A percentile compares a stretch with the other conserved stretches of the same genome.
These are phyloP conservation scores for Akebia trifoliata DNA, from an alignment of 164 flowering plant species.

Conservation along the genomic window DNA sequence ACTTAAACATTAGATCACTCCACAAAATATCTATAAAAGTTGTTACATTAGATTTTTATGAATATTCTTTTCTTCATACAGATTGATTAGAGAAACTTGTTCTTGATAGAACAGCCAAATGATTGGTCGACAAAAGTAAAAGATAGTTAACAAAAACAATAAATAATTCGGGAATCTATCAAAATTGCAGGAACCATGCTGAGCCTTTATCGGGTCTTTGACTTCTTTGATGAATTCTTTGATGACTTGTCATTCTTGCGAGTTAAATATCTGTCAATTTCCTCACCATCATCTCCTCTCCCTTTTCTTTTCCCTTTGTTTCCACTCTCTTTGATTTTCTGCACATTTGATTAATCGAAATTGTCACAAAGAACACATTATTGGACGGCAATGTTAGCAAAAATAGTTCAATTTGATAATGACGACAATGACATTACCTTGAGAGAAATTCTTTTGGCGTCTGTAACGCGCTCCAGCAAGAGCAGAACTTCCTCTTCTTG, in stretches of 20 bases:
- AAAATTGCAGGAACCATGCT: neutral
- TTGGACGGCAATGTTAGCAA: neutral
- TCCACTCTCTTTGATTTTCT: conserved; percentile 51
- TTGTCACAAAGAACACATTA: neutral
- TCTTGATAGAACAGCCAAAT: no score
- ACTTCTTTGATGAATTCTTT: conserved; percentile 18
- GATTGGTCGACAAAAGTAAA: no score
- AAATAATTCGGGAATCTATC: neutral
- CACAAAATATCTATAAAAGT: no score
- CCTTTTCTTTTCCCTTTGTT: conserved; percentile 29
- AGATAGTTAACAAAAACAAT: neutral
- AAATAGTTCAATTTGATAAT: neutral
- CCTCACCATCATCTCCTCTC: conserved; percentile 40
- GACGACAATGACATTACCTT: conserved; percentile 35
- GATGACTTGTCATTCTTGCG: conserved; percentile 23
- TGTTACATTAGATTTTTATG: no score
- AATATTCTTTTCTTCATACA: no score
- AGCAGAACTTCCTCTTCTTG: conserved; percentile 66
- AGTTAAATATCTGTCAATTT: conserved; percentile 31
- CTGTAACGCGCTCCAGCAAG: conserved; percentile 57
- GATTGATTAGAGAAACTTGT: no score
- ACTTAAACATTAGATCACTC: no score
- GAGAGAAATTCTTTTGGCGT: conserved; percentile 67
- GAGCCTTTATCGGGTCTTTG: neutral
- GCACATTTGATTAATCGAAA: neutral